A percentile compares a stretch with the other conserved stretches of the same genome.
Conservation (phyloP, 768 basidiomycete genomes). For the Pholiota molesta region DNA sequence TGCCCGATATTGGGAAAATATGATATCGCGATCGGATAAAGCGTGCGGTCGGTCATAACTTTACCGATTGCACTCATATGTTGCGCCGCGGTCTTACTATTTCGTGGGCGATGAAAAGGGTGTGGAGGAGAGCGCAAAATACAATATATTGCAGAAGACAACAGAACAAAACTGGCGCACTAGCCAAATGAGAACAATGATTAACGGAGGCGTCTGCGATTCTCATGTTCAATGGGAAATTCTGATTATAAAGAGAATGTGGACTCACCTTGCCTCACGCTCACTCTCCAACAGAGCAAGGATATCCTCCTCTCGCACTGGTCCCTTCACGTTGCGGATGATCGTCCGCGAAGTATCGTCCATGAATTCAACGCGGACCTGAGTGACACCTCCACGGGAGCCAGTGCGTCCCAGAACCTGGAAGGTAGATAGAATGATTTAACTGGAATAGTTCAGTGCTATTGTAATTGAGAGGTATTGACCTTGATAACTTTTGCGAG, state of each 20-base stretch:
- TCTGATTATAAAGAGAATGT: neutral
- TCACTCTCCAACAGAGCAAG: slow-evolving; percentile 96
- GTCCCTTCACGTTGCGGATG: slow-evolving; percentile 99
- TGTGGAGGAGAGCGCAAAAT: slow-evolving; percentile 19
- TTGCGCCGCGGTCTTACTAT: slow-evolving; percentile 13
- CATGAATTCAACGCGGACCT: slow-evolving; percentile 99
- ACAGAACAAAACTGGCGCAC: slow-evolving; percentile 17
- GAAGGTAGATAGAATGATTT: slow-evolving; percentile 14
- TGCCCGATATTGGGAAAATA: slow-evolving; percentile 18
- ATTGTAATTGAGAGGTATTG: slow-evolving; percentile 12
- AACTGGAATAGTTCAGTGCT: neutral
- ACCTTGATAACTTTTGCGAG: slow-evolving; percentile 99
- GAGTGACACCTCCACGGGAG: slow-evolving; percentile 98
- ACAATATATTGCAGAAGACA: slow-evolving; percentile 30
- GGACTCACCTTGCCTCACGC: slow-evolving; percentile 91
- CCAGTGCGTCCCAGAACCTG: slow-evolving; percentile 98
- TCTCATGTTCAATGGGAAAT: slow-evolving; percentile 10
- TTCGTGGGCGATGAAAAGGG: neutral
- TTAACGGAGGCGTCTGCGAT: slow-evolving; percentile 27
- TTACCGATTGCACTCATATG: slow-evolving; percentile 15
- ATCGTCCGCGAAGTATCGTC: slow-evolving; percentile 95
- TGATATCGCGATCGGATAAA: slow-evolving; percentile 19
- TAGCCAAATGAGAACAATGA: slow-evolving; percentile 14
- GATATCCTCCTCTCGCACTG: slow-evolving; percentile 95
- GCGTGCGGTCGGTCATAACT: slow-evolving; percentile 20